These are phyloP conservation scores for Serendipita sp. DNA, from an alignment of 768 basidiomycete species.

Conservation along the genomic window DNA sequence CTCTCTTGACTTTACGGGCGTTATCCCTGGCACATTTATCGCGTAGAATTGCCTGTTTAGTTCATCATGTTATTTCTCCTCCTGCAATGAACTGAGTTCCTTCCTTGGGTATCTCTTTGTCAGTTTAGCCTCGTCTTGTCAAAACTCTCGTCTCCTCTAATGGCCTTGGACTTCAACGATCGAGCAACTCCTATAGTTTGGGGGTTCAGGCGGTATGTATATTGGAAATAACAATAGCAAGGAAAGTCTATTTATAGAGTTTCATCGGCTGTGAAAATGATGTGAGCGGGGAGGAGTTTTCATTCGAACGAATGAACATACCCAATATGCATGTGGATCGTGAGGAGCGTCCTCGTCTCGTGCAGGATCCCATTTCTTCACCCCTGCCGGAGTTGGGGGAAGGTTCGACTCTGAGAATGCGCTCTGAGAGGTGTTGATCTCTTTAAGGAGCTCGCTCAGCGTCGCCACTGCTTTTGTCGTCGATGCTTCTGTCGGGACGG, in stretches of 20 bases:
- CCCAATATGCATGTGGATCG: slow-evolving; percentile 59
- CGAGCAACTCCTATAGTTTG: background rate
- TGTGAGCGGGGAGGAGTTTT: background rate
- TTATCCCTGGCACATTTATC: background rate
- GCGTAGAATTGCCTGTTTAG: background rate
- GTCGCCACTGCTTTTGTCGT: slow-evolving; percentile 20
- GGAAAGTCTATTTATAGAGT: slow-evolving; percentile 23
- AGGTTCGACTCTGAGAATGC: slow-evolving; percentile 46
- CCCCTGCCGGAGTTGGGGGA: slow-evolving; percentile 48
- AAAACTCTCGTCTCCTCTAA: background rate
- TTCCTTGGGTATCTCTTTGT: too few species aligned
- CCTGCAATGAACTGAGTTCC: too few species aligned
- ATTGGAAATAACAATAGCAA: background rate
- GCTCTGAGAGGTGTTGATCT: slow-evolving; percentile 38
- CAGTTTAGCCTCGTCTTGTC: background rate
- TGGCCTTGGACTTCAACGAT: too few species aligned
- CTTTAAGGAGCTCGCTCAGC: slow-evolving; percentile 54
- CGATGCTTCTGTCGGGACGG: slow-evolving; percentile 13
- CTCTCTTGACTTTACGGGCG: too few species aligned
- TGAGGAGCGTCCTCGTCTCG: slow-evolving; percentile 43
- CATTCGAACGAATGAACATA: background rate
- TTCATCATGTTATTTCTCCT: background rate
- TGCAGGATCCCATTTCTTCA: slow-evolving; percentile 54
- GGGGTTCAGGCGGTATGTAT: background rate
- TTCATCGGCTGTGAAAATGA: slow-evolving; percentile 36